Evolutionary conservation across 108 stramenopile species (phyloP).

Genomic region (Skeletonema tropicum): DNA sequence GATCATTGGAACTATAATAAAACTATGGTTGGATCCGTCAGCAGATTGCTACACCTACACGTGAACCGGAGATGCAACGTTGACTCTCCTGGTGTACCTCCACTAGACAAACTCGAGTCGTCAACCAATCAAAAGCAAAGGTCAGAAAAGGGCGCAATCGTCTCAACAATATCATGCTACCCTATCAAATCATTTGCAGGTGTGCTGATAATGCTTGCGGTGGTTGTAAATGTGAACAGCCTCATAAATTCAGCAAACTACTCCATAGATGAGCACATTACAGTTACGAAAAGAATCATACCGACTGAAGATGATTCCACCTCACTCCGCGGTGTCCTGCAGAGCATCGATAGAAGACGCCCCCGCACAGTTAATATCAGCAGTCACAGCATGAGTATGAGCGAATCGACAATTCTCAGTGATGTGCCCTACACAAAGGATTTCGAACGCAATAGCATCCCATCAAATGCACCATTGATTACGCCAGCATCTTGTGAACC

Average conservation of each 20-base stretch:
- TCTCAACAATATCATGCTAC: not conserved
- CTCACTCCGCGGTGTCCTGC: not conserved
- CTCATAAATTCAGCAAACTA: not conserved
- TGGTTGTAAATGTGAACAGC: not conserved
- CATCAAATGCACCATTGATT: not conserved
- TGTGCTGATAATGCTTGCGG: not conserved
- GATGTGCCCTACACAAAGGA: not conserved
- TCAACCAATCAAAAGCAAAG: not conserved
- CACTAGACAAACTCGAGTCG: not conserved
- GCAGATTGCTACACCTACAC: no score
- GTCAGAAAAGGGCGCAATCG: not conserved
- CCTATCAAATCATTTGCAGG: not conserved
- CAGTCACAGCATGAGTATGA: not conserved
- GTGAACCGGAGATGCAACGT: no score
- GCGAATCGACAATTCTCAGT: not conserved
- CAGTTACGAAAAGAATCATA: not conserved
- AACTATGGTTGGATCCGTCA: no score
- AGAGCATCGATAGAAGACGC: not conserved
- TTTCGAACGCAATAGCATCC: not conserved
- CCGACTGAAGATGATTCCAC: not conserved
- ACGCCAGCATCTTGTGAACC: constrained; percentile 25
- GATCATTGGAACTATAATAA: no score
- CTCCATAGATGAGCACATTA: not conserved
- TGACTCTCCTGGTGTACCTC: no score
- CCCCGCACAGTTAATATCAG: not conserved